phyloP scores from a whole-genome alignment of 2,329 filamentous ascomycete genomes.

The Venturia oleaginea region DNA sequence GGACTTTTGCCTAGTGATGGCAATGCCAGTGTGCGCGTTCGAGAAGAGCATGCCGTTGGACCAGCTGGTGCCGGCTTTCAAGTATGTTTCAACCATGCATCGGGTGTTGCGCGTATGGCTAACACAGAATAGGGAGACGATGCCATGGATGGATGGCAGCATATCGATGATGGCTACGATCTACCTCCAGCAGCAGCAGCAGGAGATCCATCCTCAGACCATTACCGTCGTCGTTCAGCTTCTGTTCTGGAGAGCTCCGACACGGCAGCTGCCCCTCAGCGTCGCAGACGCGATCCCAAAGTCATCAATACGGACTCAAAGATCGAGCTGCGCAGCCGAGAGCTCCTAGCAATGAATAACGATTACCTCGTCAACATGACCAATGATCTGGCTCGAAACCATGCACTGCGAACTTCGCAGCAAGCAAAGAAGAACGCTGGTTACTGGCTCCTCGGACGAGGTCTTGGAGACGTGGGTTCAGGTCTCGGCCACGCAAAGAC shows the following conservation, averaged over 20 bases:
- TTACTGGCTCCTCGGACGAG: slow-evolving; percentile 49
- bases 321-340: slow-evolving; percentile 46
- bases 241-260: background rate
- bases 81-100: background rate
- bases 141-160: background rate
- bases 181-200: slow-evolving; percentile 4
- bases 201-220: slow-evolving; percentile 1
- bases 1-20: slow-evolving; percentile 10
- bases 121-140: background rate
- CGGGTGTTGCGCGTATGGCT: background rate
- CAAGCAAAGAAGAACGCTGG: slow-evolving; percentile 55
- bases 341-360: slow-evolving; percentile 48
- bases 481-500: slow-evolving; percentile 34
- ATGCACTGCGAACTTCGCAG: slow-evolving; percentile 22
- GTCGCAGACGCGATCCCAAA: slow-evolving; percentile 29
- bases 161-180: slow-evolving; percentile 6
- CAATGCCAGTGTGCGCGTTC: slow-evolving; percentile 1
- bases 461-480: slow-evolving; percentile 46
- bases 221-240: background rate
- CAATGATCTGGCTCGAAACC: slow-evolving; percentile 26
- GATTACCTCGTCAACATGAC: slow-evolving; percentile 55
- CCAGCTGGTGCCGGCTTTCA: background rate
- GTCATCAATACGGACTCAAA: slow-evolving; percentile 38
- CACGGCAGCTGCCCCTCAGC: slow-evolving; percentile 16
- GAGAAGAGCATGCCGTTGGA: background rate